A percentile compares a stretch with the other conserved stretches of the same genome.
Evolutionary conservation across 2,329 filamentous ascomycete genomes (phyloP).

Genomic region (Aureobasidium sp.): DNA sequence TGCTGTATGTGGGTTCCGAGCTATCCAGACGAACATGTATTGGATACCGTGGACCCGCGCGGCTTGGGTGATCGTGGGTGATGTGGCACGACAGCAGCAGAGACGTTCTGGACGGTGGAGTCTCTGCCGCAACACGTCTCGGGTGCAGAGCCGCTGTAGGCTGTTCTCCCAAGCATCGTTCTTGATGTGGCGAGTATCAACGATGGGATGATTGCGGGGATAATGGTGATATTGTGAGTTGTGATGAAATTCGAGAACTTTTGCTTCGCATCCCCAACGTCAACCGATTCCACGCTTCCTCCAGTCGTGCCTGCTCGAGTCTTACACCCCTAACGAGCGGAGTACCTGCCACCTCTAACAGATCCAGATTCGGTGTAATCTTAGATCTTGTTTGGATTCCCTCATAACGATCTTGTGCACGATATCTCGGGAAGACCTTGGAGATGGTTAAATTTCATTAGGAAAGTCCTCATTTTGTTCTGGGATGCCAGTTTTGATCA

Average conservation of each 20-base stretch:
- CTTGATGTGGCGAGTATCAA: background rate
- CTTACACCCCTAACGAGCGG: too few relatives aligned
- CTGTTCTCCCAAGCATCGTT: background rate
- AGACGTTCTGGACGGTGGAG: background rate
- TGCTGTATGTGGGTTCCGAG: background rate
- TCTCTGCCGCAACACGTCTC: background rate
- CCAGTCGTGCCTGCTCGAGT: too few relatives aligned
- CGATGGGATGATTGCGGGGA: background rate
- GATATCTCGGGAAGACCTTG: too few relatives aligned
- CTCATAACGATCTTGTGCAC: too few relatives aligned
- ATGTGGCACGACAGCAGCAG: background rate
- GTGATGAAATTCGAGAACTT: background rate
- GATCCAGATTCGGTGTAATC: too few relatives aligned
- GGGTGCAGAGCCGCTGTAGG: background rate
- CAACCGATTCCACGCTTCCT: background rate
- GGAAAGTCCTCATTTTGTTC: too few relatives aligned
- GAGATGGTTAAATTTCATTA: too few relatives aligned
- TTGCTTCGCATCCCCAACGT: background rate
- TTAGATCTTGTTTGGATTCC: too few relatives aligned
- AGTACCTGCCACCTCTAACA: too few relatives aligned
- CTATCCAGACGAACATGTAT: background rate
- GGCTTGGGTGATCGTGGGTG: slow-evolving; percentile 9
- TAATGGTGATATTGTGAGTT: background rate
- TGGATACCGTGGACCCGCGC: background rate
- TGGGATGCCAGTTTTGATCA: too few relatives aligned